Conservation (phyloP, 2,329 filamentous ascomycete genomes). For the Metarhizium rileyi region DNA sequence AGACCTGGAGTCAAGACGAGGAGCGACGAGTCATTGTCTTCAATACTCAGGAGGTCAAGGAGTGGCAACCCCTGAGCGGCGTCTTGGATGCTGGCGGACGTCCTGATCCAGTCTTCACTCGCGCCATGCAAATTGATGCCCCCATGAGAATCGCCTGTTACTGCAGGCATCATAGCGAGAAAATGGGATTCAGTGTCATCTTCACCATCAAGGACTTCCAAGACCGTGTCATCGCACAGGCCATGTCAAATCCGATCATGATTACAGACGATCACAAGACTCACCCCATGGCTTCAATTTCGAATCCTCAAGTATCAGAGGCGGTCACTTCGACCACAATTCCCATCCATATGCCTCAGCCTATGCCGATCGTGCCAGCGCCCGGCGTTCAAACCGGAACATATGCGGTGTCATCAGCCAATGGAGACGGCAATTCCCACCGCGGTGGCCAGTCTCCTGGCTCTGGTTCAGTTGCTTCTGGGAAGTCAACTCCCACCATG, state of each 20-base stretch:
- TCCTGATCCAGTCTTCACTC: constrained; percentile 38
- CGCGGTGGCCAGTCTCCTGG: constrained; percentile 34
- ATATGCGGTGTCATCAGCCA: constrained; percentile 48
- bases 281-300: constrained; percentile 33
- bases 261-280: constrained; percentile 98
- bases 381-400: constrained; percentile 25
- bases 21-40: constrained; percentile 78
- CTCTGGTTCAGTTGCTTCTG: constrained; percentile 17
- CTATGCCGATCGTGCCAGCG: constrained; percentile 21
- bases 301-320: constrained; percentile 20
- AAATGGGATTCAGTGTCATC: constrained; percentile 84
- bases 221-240: constrained; percentile 70
- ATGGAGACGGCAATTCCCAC: constrained; percentile 52
- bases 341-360: constrained; percentile 9
- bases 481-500: constrained; percentile 22
- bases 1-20: constrained; percentile 75
- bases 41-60: constrained; percentile 79
- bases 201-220: constrained; percentile 83
- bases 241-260: constrained; percentile 81
- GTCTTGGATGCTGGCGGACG: constrained; percentile 34
- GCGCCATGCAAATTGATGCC: constrained; percentile 67
- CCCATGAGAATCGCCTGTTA: constrained; percentile 97
- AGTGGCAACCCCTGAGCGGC: constrained; percentile 60
- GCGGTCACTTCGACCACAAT: constrained; percentile 14
- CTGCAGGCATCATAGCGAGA: constrained; percentile 90